Conservation (phyloP, 2,329 filamentous ascomycete genomes). For the Tothia fuscella region DNA sequence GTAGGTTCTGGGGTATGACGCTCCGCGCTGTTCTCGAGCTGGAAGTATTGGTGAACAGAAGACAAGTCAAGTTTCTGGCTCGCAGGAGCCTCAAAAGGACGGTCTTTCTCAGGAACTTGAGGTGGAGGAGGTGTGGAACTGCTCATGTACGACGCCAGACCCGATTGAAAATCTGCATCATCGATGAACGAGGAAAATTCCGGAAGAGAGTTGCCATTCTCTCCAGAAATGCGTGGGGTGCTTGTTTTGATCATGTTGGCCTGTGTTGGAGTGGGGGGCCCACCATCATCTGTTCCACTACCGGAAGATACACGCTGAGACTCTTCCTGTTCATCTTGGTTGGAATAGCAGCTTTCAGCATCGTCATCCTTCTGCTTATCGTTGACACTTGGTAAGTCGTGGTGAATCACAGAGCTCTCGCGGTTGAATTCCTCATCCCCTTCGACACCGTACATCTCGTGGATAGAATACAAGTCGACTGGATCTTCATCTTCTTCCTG, state of each 20-base stretch:
- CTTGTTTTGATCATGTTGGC: conserved; percentile 14
- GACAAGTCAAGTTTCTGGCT: conserved; percentile 2
- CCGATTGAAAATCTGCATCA: conserved; percentile 41
- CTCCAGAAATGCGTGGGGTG: conserved; percentile 15
- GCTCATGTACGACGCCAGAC: conserved; percentile 43
- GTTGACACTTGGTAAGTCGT: conserved; percentile 25
- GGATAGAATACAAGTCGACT: conserved; percentile 54
- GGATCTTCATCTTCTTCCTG: conserved; percentile 48
- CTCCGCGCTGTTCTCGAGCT: conserved; percentile 5
- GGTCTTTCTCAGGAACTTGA: conserved; percentile 18
- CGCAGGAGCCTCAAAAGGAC: neutral
- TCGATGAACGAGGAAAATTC: conserved; percentile 38
- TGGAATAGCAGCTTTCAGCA: conserved; percentile 46
- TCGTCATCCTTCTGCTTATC: conserved; percentile 33
- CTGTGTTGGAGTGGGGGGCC: conserved; percentile 35
- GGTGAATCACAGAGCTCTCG: conserved; percentile 45
- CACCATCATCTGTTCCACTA: conserved; percentile 28
- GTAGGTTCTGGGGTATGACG: conserved; percentile 3
- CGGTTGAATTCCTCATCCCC: conserved; percentile 29
- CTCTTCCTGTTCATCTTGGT: conserved; percentile 24
- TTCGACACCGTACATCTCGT: conserved; percentile 48
- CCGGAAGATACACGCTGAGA: conserved; percentile 5
- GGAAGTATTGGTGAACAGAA: conserved; percentile 15
- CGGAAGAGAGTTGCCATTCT: conserved; percentile 29
- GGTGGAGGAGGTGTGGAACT: conserved; percentile 22